These are phyloP conservation scores for Aspergillus sp. DNA, from an alignment of 2,329 filamentous ascomycete species.

Conservation along the genomic window DNA sequence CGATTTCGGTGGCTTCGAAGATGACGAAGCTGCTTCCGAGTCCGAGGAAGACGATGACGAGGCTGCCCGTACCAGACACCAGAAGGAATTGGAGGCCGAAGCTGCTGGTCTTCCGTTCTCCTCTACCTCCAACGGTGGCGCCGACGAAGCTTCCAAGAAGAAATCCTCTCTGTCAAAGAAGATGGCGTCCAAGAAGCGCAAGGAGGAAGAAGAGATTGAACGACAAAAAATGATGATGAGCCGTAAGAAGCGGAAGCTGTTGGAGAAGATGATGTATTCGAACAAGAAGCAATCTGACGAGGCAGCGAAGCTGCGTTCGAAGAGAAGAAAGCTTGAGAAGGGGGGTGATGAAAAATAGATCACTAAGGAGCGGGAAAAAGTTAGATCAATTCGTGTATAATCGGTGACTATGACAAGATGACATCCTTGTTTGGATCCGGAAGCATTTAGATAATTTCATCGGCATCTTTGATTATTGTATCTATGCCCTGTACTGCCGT, in stretches of 20 bases:
- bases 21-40: constrained; percentile 40
- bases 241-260: constrained; percentile 93
- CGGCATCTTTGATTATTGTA: constrained; percentile 9
- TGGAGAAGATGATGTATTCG: constrained; percentile 94
- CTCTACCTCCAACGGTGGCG: constrained; percentile 37
- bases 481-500: not conserved
- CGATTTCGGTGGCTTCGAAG: constrained; percentile 45
- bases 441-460: constrained; percentile 7
- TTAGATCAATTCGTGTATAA: constrained; percentile 8
- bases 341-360: constrained; percentile 19
- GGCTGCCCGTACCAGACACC: constrained; percentile 60
- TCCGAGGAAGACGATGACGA: constrained; percentile 52
- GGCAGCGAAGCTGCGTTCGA: constrained; percentile 75
- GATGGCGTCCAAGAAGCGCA: constrained; percentile 56
- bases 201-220: constrained; percentile 80
- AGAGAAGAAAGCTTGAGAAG: constrained; percentile 84
- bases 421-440: constrained; percentile 17
- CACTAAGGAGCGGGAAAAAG: constrained; percentile 14
- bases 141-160: constrained; percentile 57
- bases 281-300: constrained; percentile 90
- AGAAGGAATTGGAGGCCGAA: constrained; percentile 88
- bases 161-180: constrained; percentile 61
- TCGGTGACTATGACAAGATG: constrained; percentile 11
- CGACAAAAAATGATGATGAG: constrained; percentile 96
- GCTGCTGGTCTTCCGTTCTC: constrained; percentile 57